Evolutionary conservation across 768 basidiomycete genomes (phyloP), one percentile per base, ranked within the genome.

Genomic region (Tubosaeta sp.): DNA sequence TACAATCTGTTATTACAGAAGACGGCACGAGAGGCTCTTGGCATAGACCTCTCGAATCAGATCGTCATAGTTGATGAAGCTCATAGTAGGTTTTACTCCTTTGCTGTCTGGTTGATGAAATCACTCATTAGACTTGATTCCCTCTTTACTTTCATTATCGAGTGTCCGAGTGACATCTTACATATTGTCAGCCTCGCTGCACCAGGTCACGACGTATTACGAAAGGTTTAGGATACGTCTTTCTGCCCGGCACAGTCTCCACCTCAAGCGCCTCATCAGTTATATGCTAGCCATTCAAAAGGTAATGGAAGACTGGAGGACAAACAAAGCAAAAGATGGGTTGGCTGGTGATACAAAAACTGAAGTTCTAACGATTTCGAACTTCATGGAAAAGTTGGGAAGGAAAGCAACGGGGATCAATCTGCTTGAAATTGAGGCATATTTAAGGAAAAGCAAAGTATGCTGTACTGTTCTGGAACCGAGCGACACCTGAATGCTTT

Each of bases 51-150:
- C 42, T 86, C 78, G 11, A 80, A 85, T 61, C 92, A 97, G 60
- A 76, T 97, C 16, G 81, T 99, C 29, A 78, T 98, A 22, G 83
- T 99, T 49, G 95, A 99, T 63, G 95, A 99, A 73, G 95, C 95
- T 0, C 95, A 99, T 69, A 97, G 92, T 94, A 60, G 52, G 90
- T 73, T 17, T 10, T 29, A 62, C 4, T 34, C 48, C 50, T 43
- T 38, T 43, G n/a, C 27, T 16, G 14, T 43, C 25, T 17, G 8
- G 48, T 44, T 39, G 52, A 32, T 39, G n/a, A 41, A 39, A n/a
- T 42, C 41, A 60, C 19, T 50, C 25, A 45, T 49, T 52, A 95
- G 92, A 97, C 67, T 71, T 97, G 45, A 92, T 95, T 60, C 85
- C 93, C 17, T 92, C 94, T 0, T 73, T 99, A 2, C 80, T 99